Percentiles rank a stretch among this genome's conserved stretches.
phyloP scores from a whole-genome alignment of 495 filamentous ascomycete species.

The Antarctomyces pellizariae region DNA sequence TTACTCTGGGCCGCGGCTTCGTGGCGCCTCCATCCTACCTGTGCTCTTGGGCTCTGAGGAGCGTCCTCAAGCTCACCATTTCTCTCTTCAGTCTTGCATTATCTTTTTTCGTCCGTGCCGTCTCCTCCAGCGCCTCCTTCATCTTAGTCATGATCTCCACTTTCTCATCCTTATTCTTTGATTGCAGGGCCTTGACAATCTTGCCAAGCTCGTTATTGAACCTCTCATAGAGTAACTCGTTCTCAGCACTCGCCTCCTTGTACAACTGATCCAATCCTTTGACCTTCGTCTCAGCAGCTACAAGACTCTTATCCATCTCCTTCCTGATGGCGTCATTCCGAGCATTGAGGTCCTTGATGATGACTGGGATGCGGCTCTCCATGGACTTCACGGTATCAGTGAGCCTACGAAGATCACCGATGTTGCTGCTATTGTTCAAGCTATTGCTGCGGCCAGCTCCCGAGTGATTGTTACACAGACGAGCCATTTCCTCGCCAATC shows the following conservation, averaged over 20 bases:
- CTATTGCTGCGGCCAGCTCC: not conserved
- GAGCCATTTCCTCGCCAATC: constrained; percentile 62
- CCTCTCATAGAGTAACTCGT: constrained; percentile 78
- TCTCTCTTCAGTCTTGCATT: constrained; percentile 34
- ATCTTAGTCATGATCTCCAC: constrained; percentile 47
- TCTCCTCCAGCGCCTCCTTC: constrained; percentile 41
- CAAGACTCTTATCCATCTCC: constrained; percentile 44
- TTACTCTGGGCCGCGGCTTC: not conserved
- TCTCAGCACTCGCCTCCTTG: constrained; percentile 74
- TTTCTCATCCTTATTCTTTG: constrained; percentile 44
- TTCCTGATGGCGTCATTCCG: constrained; percentile 35
- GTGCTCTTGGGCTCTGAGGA: too few species aligned
- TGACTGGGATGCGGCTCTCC: constrained; percentile 36
- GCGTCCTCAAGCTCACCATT: constrained; percentile 22
- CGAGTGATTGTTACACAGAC: constrained; percentile 21
- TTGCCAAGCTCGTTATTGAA: constrained; percentile 80
- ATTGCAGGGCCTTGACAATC: constrained; percentile 48
- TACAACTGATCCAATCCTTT: constrained; percentile 75
- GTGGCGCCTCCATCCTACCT: constrained; percentile 1
- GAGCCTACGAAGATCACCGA: constrained; percentile 23
- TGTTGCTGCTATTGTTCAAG: constrained; percentile 9
- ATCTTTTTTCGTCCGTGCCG: constrained; percentile 51
- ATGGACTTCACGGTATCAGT: constrained; percentile 32
- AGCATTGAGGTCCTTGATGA: constrained; percentile 34
- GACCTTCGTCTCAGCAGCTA: constrained; percentile 51